These are phyloP conservation scores for Colletotrichum sp. DNA, from an alignment of 2,329 filamentous ascomycete genomes.

Conservation along the genomic window DNA sequence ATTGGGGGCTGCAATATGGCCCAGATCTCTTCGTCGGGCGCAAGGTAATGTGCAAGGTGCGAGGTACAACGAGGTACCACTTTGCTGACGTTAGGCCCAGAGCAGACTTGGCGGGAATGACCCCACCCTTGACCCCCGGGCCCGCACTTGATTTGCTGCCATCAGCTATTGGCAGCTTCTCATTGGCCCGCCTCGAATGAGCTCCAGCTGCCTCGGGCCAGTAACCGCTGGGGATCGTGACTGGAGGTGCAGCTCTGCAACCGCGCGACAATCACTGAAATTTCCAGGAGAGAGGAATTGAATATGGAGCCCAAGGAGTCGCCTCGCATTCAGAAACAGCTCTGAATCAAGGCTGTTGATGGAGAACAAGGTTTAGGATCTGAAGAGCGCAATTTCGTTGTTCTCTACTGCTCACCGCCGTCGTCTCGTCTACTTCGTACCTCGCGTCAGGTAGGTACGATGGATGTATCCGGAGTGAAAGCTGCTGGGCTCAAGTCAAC, in stretches of 20 bases:
- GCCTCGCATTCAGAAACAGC: neutral
- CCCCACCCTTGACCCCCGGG: neutral
- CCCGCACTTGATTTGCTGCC: slow-evolving; percentile 13
- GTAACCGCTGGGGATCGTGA: slow-evolving; percentile 19
- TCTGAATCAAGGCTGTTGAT: neutral
- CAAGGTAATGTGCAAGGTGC: neutral
- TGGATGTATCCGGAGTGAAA: neutral
- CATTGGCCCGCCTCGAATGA: neutral
- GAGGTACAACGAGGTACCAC: neutral
- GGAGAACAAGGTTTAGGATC: neutral
- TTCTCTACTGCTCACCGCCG: neutral
- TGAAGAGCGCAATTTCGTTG: neutral
- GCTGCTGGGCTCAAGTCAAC: neutral
- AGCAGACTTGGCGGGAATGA: neutral
- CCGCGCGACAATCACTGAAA: slow-evolving; percentile 16
- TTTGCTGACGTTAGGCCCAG: slow-evolving; percentile 11
- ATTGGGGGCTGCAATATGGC: neutral
- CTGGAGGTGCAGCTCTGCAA: slow-evolving; percentile 17
- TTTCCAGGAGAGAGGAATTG: neutral
- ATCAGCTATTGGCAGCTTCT: neutral
- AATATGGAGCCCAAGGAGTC: neutral
- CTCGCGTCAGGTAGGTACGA: neutral
- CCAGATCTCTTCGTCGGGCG: neutral
- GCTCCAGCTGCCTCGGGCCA: slow-evolving; percentile 9
- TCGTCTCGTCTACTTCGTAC: neutral